These are phyloP conservation scores for Suillus lakei DNA, from an alignment of 768 basidiomycete species.

Conservation along the genomic window DNA sequence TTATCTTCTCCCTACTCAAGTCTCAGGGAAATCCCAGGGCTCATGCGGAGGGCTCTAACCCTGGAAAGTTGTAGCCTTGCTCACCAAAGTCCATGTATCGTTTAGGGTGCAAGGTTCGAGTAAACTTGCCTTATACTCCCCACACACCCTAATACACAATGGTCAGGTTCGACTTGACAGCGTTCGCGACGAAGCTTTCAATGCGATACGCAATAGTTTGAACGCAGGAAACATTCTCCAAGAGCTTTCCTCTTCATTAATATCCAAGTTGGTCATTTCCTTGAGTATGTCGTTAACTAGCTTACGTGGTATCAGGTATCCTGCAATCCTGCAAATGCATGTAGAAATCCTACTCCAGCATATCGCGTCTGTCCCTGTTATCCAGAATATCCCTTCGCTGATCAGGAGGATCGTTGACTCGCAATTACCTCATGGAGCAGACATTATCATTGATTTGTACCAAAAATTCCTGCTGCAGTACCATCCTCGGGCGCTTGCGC, in stretches of 20 bases:
- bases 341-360: slow-evolving; percentile 24
- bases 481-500: slow-evolving; percentile 1
- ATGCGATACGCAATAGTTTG: slow-evolving; percentile 21
- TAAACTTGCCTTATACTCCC: neutral
- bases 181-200: slow-evolving; percentile 23
- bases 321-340: slow-evolving; percentile 25
- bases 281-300: neutral
- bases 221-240: slow-evolving; percentile 26
- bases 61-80: slow-evolving; percentile 24
- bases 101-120: slow-evolving; percentile 42
- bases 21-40: slow-evolving; percentile 17
- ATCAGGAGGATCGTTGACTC: slow-evolving; percentile 20
- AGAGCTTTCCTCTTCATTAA: slow-evolving; percentile 26
- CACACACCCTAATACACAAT: neutral
- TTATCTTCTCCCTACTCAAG: slow-evolving; percentile 38
- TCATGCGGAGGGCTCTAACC: neutral
- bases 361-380: slow-evolving; percentile 20
- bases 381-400: slow-evolving; percentile 17
- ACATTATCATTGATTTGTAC: slow-evolving; percentile 27
- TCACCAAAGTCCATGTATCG: slow-evolving; percentile 52
- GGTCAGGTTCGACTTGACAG: slow-evolving; percentile 25
- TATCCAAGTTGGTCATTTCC: slow-evolving; percentile 18
- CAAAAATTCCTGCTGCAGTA: slow-evolving; percentile 18
- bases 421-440: slow-evolving; percentile 25
- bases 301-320: slow-evolving; percentile 9